Evolutionary conservation across 2,329 filamentous ascomycete species (phyloP), one percentile per base, ranked within the genome.

Genomic region (Ophiostoma pallidulum): DNA sequence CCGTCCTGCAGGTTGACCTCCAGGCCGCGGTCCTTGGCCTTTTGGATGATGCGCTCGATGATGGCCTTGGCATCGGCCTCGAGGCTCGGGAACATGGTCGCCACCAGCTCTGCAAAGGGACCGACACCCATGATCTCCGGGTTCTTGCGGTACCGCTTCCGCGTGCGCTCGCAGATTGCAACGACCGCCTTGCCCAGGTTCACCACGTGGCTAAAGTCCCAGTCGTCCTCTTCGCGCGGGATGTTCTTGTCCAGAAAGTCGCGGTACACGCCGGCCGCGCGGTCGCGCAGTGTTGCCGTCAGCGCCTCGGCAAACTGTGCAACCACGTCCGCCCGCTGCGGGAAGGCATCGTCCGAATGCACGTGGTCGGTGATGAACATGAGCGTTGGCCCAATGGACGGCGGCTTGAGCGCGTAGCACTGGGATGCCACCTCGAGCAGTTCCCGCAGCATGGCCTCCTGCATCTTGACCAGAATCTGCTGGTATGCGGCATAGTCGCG

Each of bases 181-280:
- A 88, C 82, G 5, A 97, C 87, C 1, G 81, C 80, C 61, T 92
- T 87, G 14, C 90, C 89, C 20, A 98, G 77, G 59, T 90, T 80
- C 50, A 96, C 88, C 48, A 97, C 84, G 63, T 97, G 87, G 53
- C 78, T 84, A 62, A 94, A 91, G 56, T 96, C 80, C 90, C 92
- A 96, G 42, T 86, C 76, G 54, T 89, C 80, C 56, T 87, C 82
- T 47, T 83, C 78, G 29, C 84, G 76, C 1, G 90, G 89, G 2
- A 98, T 82, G 58, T 90, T 78, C 52, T 82, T 80, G 50, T 90
- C 78, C 41, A 97, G 77, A 54, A 90, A 81, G 24, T 77, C 78
- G 47, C 84, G 78, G 61, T 98, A 97, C 5, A 84, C 82, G n/a
- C 82, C 78, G 16, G 77, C 77, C 8, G 91, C 90, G 58, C 84